Conservation (phyloP, 2,329 filamentous ascomycete species). For the Fusarium nelsonii region DNA sequence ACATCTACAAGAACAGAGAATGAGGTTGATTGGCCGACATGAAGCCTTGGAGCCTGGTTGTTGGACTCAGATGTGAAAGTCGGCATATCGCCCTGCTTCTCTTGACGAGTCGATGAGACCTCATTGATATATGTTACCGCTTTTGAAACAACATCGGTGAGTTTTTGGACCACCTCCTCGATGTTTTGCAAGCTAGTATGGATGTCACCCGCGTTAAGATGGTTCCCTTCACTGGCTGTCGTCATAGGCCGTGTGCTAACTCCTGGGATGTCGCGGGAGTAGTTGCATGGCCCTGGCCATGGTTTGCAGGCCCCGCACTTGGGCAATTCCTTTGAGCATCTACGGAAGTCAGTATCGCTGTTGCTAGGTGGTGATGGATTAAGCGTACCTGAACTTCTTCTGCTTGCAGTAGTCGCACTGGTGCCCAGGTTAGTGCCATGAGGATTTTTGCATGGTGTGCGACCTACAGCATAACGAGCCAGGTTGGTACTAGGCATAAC, state of each 20-base stretch:
- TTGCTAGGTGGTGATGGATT: too few species aligned
- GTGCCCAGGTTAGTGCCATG: not conserved
- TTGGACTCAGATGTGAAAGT: too few species aligned
- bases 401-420: conserved; percentile 20
- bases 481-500: not conserved
- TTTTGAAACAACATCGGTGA: not conserved
- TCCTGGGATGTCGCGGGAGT: not conserved
- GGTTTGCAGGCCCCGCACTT: conserved; percentile 12
- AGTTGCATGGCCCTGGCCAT: conserved; percentile 12
- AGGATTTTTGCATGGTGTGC: too few species aligned
- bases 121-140: not conserved
- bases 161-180: not conserved
- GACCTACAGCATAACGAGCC: conserved; percentile 14
- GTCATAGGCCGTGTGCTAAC: too few species aligned
- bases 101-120: not conserved
- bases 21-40: not conserved
- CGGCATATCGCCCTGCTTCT: too few species aligned
- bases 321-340: conserved; percentile 14
- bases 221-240: rapidly evolving
- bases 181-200: not conserved
- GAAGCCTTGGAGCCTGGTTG: not conserved
- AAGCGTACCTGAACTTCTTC: conserved; percentile 9
- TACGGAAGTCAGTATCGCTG: not conserved
- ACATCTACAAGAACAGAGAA: conserved; percentile 3
- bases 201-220: not conserved